Conservation (phyloP, 208 protist species). For the Crithidia sp. region DNA sequence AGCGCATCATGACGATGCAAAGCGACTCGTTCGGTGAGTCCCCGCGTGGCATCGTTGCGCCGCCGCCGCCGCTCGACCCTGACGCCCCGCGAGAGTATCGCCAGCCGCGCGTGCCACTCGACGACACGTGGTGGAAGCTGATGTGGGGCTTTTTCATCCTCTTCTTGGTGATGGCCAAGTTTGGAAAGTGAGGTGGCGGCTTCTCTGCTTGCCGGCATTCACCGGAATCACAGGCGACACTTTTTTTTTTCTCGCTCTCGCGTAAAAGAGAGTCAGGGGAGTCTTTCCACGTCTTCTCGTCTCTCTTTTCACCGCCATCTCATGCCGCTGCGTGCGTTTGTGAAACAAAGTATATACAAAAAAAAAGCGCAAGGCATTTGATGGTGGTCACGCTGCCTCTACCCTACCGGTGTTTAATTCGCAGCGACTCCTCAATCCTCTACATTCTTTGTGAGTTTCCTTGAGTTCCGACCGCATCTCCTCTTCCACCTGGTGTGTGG, state of each 20-base stretch:
- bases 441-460: too few species aligned
- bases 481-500: too few species aligned
- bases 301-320: too few species aligned
- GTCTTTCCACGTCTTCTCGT: too few species aligned
- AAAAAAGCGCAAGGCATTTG: too few species aligned
- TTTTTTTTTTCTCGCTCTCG: not conserved
- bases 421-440: too few species aligned
- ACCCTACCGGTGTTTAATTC: too few species aligned
- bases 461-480: too few species aligned
- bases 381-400: too few species aligned
- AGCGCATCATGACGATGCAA: constrained; percentile 56
- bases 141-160: constrained; percentile 44
- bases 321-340: too few species aligned
- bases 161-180: constrained; percentile 43
- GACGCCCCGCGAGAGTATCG: constrained; percentile 36
- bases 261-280: not conserved
- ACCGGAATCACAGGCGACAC: not conserved
- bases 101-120: constrained; percentile 41
- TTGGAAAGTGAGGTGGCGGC: constrained; percentile 35
- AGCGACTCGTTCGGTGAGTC: constrained; percentile 63
- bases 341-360: too few species aligned
- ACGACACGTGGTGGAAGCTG: constrained; percentile 47
- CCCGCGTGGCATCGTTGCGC: constrained; percentile 57
- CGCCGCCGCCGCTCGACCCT: constrained; percentile 49
- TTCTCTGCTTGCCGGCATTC: not conserved